phyloP scores from a whole-genome alignment of 345 rosid genomes.

The Citrus glauca region DNA sequence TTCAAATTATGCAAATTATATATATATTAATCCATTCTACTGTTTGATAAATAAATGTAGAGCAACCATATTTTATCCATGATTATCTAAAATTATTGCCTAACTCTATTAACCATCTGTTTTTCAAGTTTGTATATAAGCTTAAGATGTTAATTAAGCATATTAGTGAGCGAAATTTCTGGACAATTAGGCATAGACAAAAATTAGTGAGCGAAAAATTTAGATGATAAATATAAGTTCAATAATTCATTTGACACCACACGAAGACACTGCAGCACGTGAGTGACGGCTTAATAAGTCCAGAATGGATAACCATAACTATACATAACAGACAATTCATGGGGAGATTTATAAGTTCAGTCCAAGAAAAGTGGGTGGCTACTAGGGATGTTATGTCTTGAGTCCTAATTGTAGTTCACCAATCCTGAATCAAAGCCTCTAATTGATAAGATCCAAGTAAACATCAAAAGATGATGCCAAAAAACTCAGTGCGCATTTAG shows the following conservation, averaged over 20 bases:
- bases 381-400: not conserved
- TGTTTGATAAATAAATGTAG: too few relatives aligned
- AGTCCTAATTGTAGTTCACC: not conserved
- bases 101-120: too few relatives aligned
- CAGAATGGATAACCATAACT: slow-evolving; percentile 4
- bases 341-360: not conserved
- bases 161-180: too few relatives aligned
- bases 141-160: too few relatives aligned
- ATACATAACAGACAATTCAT: not conserved
- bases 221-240: not conserved
- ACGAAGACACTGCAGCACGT: not conserved
- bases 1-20: too few relatives aligned
- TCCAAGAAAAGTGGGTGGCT: not conserved
- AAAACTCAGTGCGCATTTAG: not conserved
- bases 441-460: not conserved
- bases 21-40: too few relatives aligned
- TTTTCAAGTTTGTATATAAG: too few relatives aligned
- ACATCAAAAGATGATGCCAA: not conserved
- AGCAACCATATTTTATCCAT: too few relatives aligned
- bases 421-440: too few relatives aligned
- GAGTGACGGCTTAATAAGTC: not conserved
- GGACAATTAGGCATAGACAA: not conserved
- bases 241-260: not conserved
- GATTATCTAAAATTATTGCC: too few relatives aligned
- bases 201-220: not conserved